These are phyloP conservation scores for Candida oleophila DNA, from an alignment of 805 yeast species.

Conservation along the genomic window DNA sequence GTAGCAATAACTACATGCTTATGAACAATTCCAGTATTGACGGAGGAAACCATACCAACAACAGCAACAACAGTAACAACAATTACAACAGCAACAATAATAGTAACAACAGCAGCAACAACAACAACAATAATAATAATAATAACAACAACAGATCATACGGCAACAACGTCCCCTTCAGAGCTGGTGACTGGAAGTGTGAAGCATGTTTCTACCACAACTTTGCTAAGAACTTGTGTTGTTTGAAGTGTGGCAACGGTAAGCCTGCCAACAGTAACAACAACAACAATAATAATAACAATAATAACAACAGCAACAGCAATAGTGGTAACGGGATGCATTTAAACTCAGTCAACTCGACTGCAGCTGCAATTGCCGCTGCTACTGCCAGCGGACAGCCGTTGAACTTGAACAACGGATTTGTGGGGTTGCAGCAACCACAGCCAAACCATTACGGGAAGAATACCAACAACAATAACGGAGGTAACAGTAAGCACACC, in stretches of 20 bases:
- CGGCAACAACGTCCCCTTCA: conserved; percentile 72
- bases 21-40: conserved; percentile 7
- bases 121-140: conserved; percentile 13
- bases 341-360: conserved; percentile 35
- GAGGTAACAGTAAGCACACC: conserved; percentile 9
- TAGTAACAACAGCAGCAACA: conserved; percentile 8
- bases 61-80: conserved; percentile 12
- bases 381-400: conserved; percentile 50
- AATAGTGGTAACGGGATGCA: conserved; percentile 11
- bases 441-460: conserved; percentile 25
- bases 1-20: conserved; percentile 10
- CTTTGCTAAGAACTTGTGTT: conserved; percentile 85
- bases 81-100: conserved; percentile 3
- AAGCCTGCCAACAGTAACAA: conserved; percentile 37
- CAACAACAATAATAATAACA: conserved; percentile 6
- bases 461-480: conserved; percentile 8
- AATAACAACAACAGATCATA: conserved; percentile 15
- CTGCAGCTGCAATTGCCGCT: conserved; percentile 45
- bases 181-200: conserved; percentile 98
- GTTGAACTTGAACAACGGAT: conserved; percentile 31
- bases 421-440: conserved; percentile 34
- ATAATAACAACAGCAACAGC: conserved; percentile 7
- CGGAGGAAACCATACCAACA: conserved; percentile 10
- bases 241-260: conserved; percentile 86
- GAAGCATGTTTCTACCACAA: conserved; percentile 84